These are phyloP conservation scores for Leptodontidium sp. DNA, from an alignment of 2,329 filamentous ascomycete species.

Conservation along the genomic window DNA sequence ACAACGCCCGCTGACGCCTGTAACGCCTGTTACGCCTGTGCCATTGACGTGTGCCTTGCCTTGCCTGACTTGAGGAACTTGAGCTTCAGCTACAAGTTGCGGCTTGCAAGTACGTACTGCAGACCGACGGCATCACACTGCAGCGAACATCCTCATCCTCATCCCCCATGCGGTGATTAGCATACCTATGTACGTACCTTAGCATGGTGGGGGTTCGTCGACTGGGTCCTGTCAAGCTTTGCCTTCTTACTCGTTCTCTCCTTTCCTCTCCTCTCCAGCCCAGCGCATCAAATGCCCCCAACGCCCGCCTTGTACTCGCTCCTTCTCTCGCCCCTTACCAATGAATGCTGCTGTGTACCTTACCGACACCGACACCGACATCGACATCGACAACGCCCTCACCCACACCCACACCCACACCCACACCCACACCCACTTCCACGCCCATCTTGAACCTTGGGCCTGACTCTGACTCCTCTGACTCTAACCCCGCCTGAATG, in stretches of 20 bases:
- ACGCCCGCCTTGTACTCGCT: slow-evolving; percentile 3
- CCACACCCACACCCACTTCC: background rate
- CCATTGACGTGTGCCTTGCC: too few species aligned
- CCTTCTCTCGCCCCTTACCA: background rate
- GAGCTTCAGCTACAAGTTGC: too few species aligned
- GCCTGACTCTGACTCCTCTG: background rate
- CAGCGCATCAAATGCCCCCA: background rate
- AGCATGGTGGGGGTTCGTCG: background rate
- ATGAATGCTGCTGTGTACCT: background rate
- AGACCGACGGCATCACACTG: background rate
- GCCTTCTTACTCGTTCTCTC: background rate
- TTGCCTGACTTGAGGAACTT: too few species aligned
- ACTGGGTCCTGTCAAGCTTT: background rate
- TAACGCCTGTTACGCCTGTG: too few species aligned
- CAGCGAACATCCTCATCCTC: background rate
- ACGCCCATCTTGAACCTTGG: background rate
- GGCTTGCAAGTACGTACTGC: too few species aligned
- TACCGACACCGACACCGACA: too few species aligned
- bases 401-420: too few species aligned
- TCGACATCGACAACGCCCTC: background rate
- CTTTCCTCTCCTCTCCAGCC: background rate
- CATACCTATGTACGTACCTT: background rate
- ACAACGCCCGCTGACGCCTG: too few species aligned
- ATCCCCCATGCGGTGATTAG: background rate
- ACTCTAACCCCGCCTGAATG: background rate